Evolutionary conservation across 148 eudicot genomes (phyloP).

Genomic region (Rhododendron ferrugineum): DNA sequence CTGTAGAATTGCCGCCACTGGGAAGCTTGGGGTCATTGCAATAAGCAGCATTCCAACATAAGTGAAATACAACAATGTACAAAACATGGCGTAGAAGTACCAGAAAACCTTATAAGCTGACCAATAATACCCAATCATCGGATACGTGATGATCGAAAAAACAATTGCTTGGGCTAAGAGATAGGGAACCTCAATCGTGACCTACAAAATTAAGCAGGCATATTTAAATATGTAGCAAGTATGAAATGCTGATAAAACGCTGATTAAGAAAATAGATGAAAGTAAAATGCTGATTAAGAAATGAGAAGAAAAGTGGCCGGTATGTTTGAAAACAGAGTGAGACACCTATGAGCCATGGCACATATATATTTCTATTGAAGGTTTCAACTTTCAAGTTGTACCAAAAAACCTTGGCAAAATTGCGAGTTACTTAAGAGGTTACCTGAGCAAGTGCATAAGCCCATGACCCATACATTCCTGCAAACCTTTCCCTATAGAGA

Average conservation of each 20-base stretch:
- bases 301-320: background rate
- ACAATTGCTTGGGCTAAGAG: background rate
- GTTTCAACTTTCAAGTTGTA: background rate
- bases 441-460: background rate
- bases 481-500: constrained; percentile 53
- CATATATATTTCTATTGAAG: background rate
- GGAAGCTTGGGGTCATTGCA: background rate
- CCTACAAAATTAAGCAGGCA: background rate
- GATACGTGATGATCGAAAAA: background rate
- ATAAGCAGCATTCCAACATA: constrained; percentile 23
- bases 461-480: constrained; percentile 28
- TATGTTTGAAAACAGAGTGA: background rate
- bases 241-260: background rate
- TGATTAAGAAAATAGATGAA: background rate
- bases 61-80: constrained; percentile 53
- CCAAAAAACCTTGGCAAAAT: background rate
- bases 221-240: background rate
- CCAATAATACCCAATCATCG: background rate
- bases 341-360: background rate
- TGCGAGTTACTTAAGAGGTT: background rate
- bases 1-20: background rate
- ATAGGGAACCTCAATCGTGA: background rate
- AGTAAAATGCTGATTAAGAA: background rate
- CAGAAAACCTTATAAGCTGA: constrained; percentile 51
- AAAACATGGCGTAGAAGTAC: constrained; percentile 60